phyloP scores from a whole-genome alignment of 2,329 filamentous ascomycete genomes.

The Teratosphaeriaceae sp. region DNA sequence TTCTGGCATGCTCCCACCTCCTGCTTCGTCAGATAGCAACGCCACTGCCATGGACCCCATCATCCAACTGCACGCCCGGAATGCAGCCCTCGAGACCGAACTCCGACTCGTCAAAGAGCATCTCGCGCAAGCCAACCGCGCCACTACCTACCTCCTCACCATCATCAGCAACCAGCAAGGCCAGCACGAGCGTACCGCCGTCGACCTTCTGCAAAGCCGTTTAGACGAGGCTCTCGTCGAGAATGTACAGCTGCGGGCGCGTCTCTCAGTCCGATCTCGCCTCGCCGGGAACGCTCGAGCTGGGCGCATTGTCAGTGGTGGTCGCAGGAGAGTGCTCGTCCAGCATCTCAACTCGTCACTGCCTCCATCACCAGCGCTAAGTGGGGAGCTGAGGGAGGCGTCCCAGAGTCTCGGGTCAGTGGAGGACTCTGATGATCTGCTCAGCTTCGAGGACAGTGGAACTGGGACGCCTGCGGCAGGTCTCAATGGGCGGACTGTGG shows the following conservation, averaged over 20 bases:
- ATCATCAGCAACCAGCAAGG: slow-evolving; percentile 8
- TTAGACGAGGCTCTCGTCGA: slow-evolving; percentile 7
- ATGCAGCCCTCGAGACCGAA: slow-evolving; percentile 21
- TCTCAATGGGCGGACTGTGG: neutral
- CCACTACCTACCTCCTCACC: slow-evolving; percentile 14
- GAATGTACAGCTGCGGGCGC: slow-evolving; percentile 2
- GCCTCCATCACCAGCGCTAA: neutral
- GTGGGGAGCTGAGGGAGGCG: neutral
- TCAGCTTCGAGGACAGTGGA: slow-evolving; percentile 8
- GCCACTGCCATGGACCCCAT: slow-evolving; percentile 5
- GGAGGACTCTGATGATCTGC: slow-evolving; percentile 2
- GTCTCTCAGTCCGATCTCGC: neutral
- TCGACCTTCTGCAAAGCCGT: slow-evolving; percentile 5
- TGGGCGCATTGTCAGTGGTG: neutral
- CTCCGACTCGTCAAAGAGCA: slow-evolving; percentile 19
- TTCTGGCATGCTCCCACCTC: neutral
- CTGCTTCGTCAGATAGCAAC: too few species aligned
- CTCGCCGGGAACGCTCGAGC: neutral
- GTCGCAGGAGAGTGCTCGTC: neutral
- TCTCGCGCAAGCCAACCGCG: slow-evolving; percentile 16
- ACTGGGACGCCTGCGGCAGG: too few species aligned
- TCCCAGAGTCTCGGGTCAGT: neutral
- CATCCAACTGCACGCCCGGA: slow-evolving; percentile 13
- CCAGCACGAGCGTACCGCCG: neutral
- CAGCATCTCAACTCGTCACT: neutral